These are phyloP conservation scores for Yamadazyma philogaea DNA, from an alignment of 805 yeast species.

Conservation along the genomic window DNA sequence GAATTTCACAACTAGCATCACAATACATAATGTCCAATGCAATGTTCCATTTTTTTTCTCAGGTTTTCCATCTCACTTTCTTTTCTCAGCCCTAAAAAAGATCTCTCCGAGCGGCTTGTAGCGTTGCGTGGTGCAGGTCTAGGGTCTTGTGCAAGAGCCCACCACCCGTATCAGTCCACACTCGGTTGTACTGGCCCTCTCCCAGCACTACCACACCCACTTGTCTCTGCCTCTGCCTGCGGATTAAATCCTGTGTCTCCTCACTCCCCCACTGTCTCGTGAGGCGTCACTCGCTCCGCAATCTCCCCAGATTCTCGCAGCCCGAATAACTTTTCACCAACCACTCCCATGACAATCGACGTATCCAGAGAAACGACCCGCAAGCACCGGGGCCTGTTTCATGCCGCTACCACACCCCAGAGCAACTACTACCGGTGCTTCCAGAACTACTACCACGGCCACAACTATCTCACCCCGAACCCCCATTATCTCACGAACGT, in stretches of 20 bases:
- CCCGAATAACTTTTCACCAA: not conserved
- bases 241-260: not conserved
- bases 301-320: constrained; percentile 2
- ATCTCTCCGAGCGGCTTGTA: too few relatives aligned
- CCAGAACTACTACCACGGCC: constrained; percentile 43
- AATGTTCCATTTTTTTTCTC: too few relatives aligned
- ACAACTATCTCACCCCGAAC: constrained; percentile 33
- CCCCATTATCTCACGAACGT: constrained; percentile 34
- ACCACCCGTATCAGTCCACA: too few relatives aligned
- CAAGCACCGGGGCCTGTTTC: constrained; percentile 6
- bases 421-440: constrained; percentile 25
- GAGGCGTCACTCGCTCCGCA: not conserved
- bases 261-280: constrained; percentile 1
- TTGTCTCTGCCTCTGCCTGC: not conserved
- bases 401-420: constrained; percentile 6
- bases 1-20: not conserved
- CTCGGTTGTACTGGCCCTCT: too few relatives aligned
- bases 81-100: too few relatives aligned
- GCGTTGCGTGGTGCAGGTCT: too few relatives aligned
- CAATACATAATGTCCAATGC: not conserved
- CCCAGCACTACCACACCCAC: not conserved
- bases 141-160: too few relatives aligned
- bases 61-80: too few relatives aligned
- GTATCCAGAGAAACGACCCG: not conserved
- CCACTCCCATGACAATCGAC: constrained; percentile 14